Base-by-base conservation (phyloP, 108 stramenopile genomes). In the Nannochloropsis salina region DNA sequence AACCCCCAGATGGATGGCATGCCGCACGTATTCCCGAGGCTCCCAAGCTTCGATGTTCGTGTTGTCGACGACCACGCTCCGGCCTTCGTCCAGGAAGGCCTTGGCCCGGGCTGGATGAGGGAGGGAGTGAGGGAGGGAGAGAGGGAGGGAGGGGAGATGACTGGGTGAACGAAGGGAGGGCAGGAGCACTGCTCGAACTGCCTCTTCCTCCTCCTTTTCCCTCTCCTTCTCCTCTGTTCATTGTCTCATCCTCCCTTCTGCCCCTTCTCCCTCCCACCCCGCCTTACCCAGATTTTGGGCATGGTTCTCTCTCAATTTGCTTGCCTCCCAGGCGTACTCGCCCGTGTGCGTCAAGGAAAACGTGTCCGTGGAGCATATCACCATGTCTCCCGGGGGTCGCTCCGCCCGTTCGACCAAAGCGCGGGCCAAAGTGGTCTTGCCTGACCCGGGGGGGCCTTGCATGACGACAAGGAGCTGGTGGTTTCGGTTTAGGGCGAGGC, bases 21-120 rank as follows among this genome's bases (percentile, higher is more conserved):
- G 61, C 15, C 61, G 61, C 3, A 74, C 61, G 61, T 74, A 74
- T 74, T 74, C 61, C 6, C 61, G 15, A 15, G 61, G 61, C 6
- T 74, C 20, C 61, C 61, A 74, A n/a, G 61, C 61, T 74, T 74
- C 20, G 61, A 74, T 74, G 61, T 74, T 74, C 20, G 61, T 74
- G 61, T 74, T 74, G 61, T 74, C 61, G 5, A 74, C 61, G n/a
- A 74, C n/a, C 20, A 74, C 61, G 61, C 61, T 74, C n/a, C 61
- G 61, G 4, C 61, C 61, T 6, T 74, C 61, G 61, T 74, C 61
- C 61, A 74, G 61, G 8, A 74, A 74, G 61, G 61, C 61, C 61
- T 74, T 74, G 61, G 61, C 61, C 20, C 61, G 61, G 20, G 15
- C 61, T 74, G 61, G 15, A n/a, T 15, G 61, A 4, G 6, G 3